phyloP scores from a whole-genome alignment of 129 eudicot genomes.

The Arctium minus region DNA sequence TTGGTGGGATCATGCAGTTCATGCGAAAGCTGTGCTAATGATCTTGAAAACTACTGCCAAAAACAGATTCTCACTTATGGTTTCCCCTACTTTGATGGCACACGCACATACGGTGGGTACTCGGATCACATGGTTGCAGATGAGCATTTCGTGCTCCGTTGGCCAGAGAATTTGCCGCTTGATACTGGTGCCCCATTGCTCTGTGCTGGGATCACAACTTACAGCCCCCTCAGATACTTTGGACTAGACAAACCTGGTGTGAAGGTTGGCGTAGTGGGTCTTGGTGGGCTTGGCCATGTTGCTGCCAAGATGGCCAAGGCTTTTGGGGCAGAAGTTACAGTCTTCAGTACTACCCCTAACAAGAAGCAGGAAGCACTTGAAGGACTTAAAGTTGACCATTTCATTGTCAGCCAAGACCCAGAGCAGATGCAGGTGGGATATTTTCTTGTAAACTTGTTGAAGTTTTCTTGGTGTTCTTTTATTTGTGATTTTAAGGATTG shows the following conservation, averaged over 20 bases:
- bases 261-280: slow-evolving; percentile 56
- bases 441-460: not conserved
- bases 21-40: slow-evolving; percentile 36
- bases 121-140: slow-evolving; percentile 54
- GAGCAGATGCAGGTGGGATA: slow-evolving; percentile 39
- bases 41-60: slow-evolving; percentile 54
- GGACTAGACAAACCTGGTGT: slow-evolving; percentile 53
- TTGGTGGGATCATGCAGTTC: slow-evolving; percentile 50
- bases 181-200: slow-evolving; percentile 57
- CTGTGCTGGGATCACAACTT: slow-evolving; percentile 70
- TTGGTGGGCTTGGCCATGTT: slow-evolving; percentile 56
- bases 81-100: slow-evolving; percentile 38
- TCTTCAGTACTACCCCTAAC: slow-evolving; percentile 39
- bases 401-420: slow-evolving; percentile 38
- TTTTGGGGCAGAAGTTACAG: slow-evolving; percentile 48
- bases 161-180: slow-evolving; percentile 52
- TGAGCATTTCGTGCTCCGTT: slow-evolving; percentile 42
- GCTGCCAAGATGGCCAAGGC: slow-evolving; percentile 62
- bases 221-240: slow-evolving; percentile 55
- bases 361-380: slow-evolving; percentile 51
- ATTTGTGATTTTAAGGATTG: not conserved
- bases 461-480: not conserved
- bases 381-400: slow-evolving; percentile 44
- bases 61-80: slow-evolving; percentile 35
- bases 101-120: slow-evolving; percentile 55